A percentile compares a stretch with the other conserved stretches of the same genome.
Evolutionary conservation across 257 asterid species (phyloP).

Genomic region (Nicotiana knightiana): DNA sequence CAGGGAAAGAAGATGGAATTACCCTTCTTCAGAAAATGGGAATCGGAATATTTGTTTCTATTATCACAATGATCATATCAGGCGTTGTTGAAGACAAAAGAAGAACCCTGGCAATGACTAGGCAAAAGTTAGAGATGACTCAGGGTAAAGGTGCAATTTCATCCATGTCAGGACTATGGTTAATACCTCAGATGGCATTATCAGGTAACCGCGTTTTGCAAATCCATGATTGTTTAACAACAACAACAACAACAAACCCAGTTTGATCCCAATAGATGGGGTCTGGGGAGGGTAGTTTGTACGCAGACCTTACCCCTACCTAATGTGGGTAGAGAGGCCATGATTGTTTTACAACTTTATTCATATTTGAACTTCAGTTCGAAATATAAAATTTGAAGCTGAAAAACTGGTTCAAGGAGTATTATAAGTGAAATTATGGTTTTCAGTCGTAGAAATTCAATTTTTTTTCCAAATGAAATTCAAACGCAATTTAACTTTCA

Average conservation of each 20-base stretch:
- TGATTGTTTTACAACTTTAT: not conserved
- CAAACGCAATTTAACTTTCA: not conserved
- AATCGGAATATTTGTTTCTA: conserved; percentile 19
- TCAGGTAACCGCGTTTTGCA: not conserved
- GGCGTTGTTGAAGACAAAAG: conserved; percentile 23
- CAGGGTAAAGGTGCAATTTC: conserved; percentile 17
- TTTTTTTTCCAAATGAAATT: too few relatives aligned
- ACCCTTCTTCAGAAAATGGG: conserved; percentile 26
- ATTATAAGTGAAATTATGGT: too few relatives aligned
- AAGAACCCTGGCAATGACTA: conserved; percentile 13
- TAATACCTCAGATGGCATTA: conserved; percentile 24
- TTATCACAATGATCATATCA: conserved; percentile 13
- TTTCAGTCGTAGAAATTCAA: not conserved
- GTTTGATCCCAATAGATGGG: too few relatives aligned
- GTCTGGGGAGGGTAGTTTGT: too few relatives aligned
- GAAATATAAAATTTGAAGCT: not conserved
- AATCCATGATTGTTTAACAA: not conserved
- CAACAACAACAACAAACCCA: too few relatives aligned
- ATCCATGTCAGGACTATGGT: conserved; percentile 19
- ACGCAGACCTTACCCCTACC: too few relatives aligned
- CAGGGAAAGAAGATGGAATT: conserved; percentile 1
- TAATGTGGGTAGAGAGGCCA: not conserved
- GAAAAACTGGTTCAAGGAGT: not conserved
- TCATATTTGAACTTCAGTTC: not conserved
- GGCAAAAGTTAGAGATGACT: conserved; percentile 9